These are phyloP conservation scores for Astrocystis sublimbata DNA, from an alignment of 495 filamentous ascomycete species.

Conservation along the genomic window DNA sequence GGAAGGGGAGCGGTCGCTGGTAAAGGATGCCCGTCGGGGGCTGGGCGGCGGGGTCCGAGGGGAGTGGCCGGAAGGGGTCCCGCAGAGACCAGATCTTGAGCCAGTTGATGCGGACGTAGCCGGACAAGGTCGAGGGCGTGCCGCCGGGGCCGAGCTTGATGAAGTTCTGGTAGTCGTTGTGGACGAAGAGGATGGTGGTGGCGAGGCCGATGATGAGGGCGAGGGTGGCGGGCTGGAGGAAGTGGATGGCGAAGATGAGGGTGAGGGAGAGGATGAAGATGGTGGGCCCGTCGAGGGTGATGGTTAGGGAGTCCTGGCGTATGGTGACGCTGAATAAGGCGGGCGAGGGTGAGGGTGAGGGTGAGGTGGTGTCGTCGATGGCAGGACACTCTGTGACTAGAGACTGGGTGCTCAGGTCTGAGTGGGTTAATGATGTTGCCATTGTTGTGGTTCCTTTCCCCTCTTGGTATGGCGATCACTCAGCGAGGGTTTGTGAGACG, in stretches of 20 bases:
- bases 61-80: conserved; percentile 54
- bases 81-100: conserved; percentile 59
- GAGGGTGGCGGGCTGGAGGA: conserved; percentile 46
- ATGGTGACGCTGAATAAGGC: conserved; percentile 42
- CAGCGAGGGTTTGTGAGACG: neutral
- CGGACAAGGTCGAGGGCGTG: conserved; percentile 69
- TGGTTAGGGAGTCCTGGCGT: conserved; percentile 49
- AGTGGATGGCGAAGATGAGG: conserved; percentile 51
- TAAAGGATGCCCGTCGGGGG: conserved; percentile 43
- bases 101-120: conserved; percentile 70
- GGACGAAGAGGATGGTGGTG: conserved; percentile 58
- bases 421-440: conserved; percentile 15
- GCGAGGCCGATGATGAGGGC: conserved; percentile 50
- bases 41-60: conserved; percentile 32
- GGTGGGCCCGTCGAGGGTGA: conserved; percentile 49
- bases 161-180: conserved; percentile 76
- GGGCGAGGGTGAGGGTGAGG: too few species aligned
- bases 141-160: conserved; percentile 78
- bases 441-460: neutral
- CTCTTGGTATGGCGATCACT: neutral
- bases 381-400: neutral
- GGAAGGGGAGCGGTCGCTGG: conserved; percentile 52
- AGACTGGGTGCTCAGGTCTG: conserved; percentile 15
- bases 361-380: conserved; percentile 3
- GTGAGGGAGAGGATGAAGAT: conserved; percentile 46